Percentiles rank a stretch among this genome's conserved stretches.
Evolutionary conservation across 2,329 filamentous ascomycete species (phyloP).

Genomic region (Sordariomycetes sp.): DNA sequence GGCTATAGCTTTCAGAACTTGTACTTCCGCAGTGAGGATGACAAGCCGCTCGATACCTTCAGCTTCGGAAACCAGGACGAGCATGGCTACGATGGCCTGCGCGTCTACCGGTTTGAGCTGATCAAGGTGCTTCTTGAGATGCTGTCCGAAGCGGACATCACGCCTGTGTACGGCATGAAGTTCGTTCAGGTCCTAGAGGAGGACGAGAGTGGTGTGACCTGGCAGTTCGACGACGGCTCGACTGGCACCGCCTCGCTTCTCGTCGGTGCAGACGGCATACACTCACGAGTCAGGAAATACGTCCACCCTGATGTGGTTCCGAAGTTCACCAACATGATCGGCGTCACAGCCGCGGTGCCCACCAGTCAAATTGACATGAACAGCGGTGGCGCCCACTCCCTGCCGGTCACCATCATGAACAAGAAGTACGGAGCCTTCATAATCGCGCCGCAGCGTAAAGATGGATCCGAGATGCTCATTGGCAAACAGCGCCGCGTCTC

Average conservation of each 20-base stretch:
- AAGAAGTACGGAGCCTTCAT: conserved; percentile 35
- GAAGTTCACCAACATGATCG: conserved; percentile 37
- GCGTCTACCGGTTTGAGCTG: conserved; percentile 43
- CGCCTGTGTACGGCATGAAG: conserved; percentile 35
- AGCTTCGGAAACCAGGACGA: conserved; percentile 35
- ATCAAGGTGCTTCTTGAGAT: conserved; percentile 36
- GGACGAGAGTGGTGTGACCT: conserved; percentile 27
- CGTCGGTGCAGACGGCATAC: conserved; percentile 51
- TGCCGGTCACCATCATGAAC: conserved; percentile 33
- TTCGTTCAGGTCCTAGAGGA: conserved; percentile 34
- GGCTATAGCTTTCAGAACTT: conserved; percentile 43
- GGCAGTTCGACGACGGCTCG: conserved; percentile 37
- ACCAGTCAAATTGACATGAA: conserved; percentile 24
- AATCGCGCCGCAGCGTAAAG: conserved; percentile 35
- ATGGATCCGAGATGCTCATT: conserved; percentile 39
- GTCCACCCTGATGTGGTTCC: conserved; percentile 39
- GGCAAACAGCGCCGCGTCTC: conserved; percentile 30
- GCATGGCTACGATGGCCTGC: conserved; percentile 43
- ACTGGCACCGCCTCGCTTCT: conserved; percentile 30
- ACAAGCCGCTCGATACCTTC: conserved; percentile 26
- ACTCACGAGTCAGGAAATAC: conserved; percentile 43
- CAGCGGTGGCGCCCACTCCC: conserved; percentile 21
- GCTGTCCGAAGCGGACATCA: conserved; percentile 27
- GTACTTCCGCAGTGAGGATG: conserved; percentile 29
- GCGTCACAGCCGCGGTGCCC: conserved; percentile 23